Base-by-base conservation (phyloP, 2,329 filamentous ascomycete genomes). In the Calonectria multiphialidica region DNA sequence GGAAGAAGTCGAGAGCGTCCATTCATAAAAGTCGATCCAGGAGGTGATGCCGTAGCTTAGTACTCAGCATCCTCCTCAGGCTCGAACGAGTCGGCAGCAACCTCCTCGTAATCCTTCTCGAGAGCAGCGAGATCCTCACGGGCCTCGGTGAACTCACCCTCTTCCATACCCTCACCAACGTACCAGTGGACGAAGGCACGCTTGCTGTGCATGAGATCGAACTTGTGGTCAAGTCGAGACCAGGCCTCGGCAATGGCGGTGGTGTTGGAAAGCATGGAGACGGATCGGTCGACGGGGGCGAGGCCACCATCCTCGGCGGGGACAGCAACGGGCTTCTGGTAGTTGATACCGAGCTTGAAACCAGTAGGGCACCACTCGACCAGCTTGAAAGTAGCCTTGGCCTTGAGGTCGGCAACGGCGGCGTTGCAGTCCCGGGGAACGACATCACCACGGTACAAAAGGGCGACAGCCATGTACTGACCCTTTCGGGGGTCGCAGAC, bases 131-230 rank as follows among this genome's bases (percentile, higher is more conserved):
- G 88, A 83, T 97, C 94, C 87, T 97, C 94, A 78, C 94, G 93
- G 74, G 94, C 94, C 86, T 97, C 94, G 75, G 92, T 94, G 87
- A 97, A 97, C 85, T 97, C 94, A 80, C 94, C 94, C 84, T 97
- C 94, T 87, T 97, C 94, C 94, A 97, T 97, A 86, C 94, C 94
- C 87, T 97, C 94, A 77, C 94, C 94, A 66, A 97, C 94, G 78
- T 94, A 94, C 92, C 92, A 94, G 86, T 94, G 92, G 55, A 94
- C 92, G 79, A 94, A 94, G 72, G 92, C 92, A 77, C 92, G 92
- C 90, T 94, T 94, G 86, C 89, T 92, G 89, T 94, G 93, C 92
- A 94, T 94, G 80, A 94, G 92, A 79, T 94, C 92, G 84, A 94
- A 94, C 87, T 94, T 94, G 88, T 93, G 87, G 85, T 93, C 91